Evolutionary conservation across 768 basidiomycete genomes (phyloP).

Genomic region (Tylopilus subfusipes): DNA sequence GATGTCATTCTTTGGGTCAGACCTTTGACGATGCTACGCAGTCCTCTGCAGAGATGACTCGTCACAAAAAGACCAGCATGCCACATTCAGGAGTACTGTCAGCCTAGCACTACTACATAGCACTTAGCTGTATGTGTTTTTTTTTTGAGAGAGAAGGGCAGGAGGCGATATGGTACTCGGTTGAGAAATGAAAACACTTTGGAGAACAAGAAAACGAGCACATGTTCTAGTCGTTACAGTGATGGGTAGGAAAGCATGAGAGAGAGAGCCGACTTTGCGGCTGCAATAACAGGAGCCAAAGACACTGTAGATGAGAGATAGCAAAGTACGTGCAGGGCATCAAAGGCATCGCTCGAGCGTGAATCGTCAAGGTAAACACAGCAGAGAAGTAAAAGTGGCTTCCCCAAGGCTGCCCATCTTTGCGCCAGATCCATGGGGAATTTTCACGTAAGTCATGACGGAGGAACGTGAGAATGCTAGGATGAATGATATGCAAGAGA

Average conservation of each 20-base stretch:
- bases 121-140: slow-evolving; percentile 14
- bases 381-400: slow-evolving; percentile 9
- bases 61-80: slow-evolving; percentile 8
- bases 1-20: slow-evolving; percentile 7
- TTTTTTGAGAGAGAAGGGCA: slow-evolving; percentile 12
- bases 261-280: slow-evolving; percentile 17
- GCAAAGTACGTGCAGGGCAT: slow-evolving; percentile 20
- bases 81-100: slow-evolving; percentile 11
- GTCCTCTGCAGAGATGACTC: not conserved
- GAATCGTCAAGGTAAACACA: slow-evolving; percentile 22
- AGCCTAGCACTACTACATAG: slow-evolving; percentile 13
- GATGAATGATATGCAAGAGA: slow-evolving; percentile 37
- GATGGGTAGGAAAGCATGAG: slow-evolving; percentile 19
- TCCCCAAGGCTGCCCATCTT: slow-evolving; percentile 13
- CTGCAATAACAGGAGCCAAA: slow-evolving; percentile 14
- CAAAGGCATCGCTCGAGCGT: slow-evolving; percentile 27
- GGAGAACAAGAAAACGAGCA: slow-evolving; percentile 35
- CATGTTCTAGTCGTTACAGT: slow-evolving; percentile 76
- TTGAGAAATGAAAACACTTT: slow-evolving; percentile 30
- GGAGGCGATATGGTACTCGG: slow-evolving; percentile 31
- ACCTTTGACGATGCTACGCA: not conserved
- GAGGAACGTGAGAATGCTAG: slow-evolving; percentile 20
- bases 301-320: slow-evolving; percentile 6
- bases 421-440: slow-evolving; percentile 13
- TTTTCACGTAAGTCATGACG: slow-evolving; percentile 22